A percentile compares a stretch with the other conserved stretches of the same genome.
These are phyloP conservation scores for Potentilla sterilis DNA, from an alignment of 306 rosid species.

Conservation along the genomic window DNA sequence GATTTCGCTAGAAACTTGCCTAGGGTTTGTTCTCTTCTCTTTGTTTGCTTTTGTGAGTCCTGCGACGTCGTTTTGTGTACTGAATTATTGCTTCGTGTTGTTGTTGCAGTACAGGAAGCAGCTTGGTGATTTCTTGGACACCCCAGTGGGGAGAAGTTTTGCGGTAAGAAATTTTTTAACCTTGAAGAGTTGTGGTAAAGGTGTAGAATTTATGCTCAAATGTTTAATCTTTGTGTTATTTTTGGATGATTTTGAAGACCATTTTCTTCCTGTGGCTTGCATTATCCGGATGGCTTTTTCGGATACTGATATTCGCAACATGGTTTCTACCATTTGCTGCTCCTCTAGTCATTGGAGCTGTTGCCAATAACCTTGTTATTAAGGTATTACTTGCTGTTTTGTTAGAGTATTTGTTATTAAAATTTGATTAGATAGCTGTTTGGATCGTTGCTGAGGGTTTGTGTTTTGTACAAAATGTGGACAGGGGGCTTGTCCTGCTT, in stretches of 20 bases:
- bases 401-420: neutral
- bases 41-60: neutral
- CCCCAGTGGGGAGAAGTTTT: slow-evolving; percentile 71
- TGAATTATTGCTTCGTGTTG: slow-evolving; percentile 19
- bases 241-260: slow-evolving; percentile 52
- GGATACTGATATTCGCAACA: slow-evolving; percentile 59
- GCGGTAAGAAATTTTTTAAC: slow-evolving; percentile 41
- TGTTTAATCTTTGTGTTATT: neutral
- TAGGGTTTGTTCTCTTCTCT: slow-evolving; percentile 45
- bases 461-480: slow-evolving; percentile 17
- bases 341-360: slow-evolving; percentile 82
- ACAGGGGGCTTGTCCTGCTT: slow-evolving; percentile 93
- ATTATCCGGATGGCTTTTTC: slow-evolving; percentile 95
- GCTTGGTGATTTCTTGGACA: slow-evolving; percentile 51
- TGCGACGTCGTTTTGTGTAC: neutral
- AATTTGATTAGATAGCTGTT: neutral
- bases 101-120: slow-evolving; percentile 77
- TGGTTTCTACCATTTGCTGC: slow-evolving; percentile 97
- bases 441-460: slow-evolving; percentile 20
- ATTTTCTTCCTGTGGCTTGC: slow-evolving; percentile 94
- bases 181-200: neutral
- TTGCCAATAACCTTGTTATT: slow-evolving; percentile 74
- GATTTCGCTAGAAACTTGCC: slow-evolving; percentile 82
- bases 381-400: slow-evolving; percentile 50
- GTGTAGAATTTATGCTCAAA: neutral